Evolutionary conservation across 106 monocot species (phyloP).

Genomic region (Dioscorea dumetorum): DNA sequence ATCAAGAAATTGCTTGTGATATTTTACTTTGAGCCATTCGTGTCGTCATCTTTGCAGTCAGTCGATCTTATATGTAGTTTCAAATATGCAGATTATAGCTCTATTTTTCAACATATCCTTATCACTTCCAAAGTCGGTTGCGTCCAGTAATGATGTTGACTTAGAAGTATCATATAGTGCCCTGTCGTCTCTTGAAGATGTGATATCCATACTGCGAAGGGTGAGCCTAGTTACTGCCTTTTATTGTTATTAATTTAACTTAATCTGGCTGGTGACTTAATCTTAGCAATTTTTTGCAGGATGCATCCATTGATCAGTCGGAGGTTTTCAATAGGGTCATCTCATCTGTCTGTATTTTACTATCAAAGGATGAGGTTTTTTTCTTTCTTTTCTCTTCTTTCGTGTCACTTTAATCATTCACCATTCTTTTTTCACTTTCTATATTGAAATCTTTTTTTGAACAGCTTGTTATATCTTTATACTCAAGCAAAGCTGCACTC

Average conservation of each 20-base stretch:
- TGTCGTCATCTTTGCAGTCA: no score
- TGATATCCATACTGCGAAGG: constrained; percentile 88
- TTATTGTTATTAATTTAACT: neutral
- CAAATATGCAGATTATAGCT: constrained; percentile 52
- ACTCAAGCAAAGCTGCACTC: constrained; percentile 57
- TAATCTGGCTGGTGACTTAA: neutral
- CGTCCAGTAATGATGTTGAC: constrained; percentile 45
- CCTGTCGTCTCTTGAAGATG: constrained; percentile 85
- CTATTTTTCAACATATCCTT: constrained; percentile 85
- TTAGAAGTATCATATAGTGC: constrained; percentile 87
- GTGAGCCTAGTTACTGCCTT: constrained; percentile 22
- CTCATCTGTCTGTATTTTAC: constrained; percentile 71
- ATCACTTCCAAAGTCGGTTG: constrained; percentile 74
- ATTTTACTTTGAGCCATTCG: no score
- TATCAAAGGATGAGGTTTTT: constrained; percentile 84
- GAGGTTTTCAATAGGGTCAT: constrained; percentile 86
- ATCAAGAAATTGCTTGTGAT: neutral
- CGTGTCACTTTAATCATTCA: neutral
- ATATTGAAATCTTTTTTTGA: constrained; percentile 9
- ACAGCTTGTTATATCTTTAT: constrained; percentile 80
- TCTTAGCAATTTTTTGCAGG: constrained; percentile 39
- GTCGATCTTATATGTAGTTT: neutral
- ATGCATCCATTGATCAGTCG: constrained; percentile 95
- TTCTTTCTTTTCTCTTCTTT: constrained; percentile 3
- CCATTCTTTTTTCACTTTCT: neutral